Evolutionary conservation across 495 filamentous ascomycete genomes (phyloP).

Genomic region (Alectoria sarmentosa): DNA sequence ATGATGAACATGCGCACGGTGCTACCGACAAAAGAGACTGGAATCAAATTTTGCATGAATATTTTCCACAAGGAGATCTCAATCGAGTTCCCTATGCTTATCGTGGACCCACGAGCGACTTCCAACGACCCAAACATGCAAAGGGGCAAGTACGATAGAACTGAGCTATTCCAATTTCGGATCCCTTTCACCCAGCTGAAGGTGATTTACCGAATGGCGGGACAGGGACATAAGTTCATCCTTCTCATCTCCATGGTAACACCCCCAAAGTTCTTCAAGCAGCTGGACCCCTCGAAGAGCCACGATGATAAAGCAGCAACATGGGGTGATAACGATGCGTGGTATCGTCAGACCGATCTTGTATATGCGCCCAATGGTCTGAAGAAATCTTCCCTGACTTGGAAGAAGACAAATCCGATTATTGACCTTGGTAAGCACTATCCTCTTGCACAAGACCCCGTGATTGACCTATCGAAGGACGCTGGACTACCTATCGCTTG

Average conservation of each 20-base stretch:
- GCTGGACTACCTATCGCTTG: conserved; percentile 64
- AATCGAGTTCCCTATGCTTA: conserved; percentile 37
- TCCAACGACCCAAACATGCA: not conserved
- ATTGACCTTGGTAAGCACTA: conserved; percentile 64
- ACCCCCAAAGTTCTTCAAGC: conserved; percentile 60
- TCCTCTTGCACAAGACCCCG: not conserved
- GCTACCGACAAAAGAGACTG: not conserved
- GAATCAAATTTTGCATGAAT: conserved; percentile 37
- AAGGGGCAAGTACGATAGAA: conserved; percentile 13
- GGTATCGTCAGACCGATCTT: conserved; percentile 71
- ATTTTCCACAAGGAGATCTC: conserved; percentile 37
- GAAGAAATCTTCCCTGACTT: conserved; percentile 38
- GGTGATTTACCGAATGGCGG: conserved; percentile 43
- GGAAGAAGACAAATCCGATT: conserved; percentile 48
- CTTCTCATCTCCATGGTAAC: conserved; percentile 55
- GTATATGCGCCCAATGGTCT: conserved; percentile 41
- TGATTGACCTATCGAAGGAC: conserved; percentile 36
- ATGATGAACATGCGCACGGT: conserved; percentile 46
- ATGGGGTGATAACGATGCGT: conserved; percentile 65
- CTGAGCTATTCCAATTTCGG: conserved; percentile 42
- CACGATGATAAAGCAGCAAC: conserved; percentile 33
- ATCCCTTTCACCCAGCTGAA: conserved; percentile 60
- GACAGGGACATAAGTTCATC: conserved; percentile 29
- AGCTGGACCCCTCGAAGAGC: conserved; percentile 37
- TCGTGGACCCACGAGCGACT: conserved; percentile 33